phyloP scores from a whole-genome alignment of 1,139 yeast species.

The Geotrichum restrictum region DNA sequence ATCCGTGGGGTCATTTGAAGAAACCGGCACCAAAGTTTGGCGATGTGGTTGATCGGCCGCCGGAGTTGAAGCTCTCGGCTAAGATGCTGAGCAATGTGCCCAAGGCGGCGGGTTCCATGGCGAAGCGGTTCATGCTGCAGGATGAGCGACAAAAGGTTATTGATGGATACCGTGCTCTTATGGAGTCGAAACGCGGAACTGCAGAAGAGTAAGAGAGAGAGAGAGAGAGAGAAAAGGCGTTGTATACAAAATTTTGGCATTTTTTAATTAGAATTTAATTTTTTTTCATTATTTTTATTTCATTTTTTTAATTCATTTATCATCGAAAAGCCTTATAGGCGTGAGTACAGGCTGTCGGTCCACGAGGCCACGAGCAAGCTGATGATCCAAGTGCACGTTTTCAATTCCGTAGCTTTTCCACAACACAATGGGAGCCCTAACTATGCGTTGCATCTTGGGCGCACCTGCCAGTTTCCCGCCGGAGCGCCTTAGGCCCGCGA shows the following conservation, averaged over 20 bases:
- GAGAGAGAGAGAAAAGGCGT: too few relatives aligned
- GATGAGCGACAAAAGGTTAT: slow-evolving; percentile 40
- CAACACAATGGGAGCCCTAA: slow-evolving; percentile 15
- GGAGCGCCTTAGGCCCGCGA: slow-evolving; percentile 24
- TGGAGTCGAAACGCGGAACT: slow-evolving; percentile 29
- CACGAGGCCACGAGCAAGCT: slow-evolving; percentile 11
- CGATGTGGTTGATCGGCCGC: slow-evolving; percentile 43
- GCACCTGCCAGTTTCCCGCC: slow-evolving; percentile 21
- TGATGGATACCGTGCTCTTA: slow-evolving; percentile 35
- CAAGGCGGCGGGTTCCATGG: slow-evolving; percentile 41
- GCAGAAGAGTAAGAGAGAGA: background rate
- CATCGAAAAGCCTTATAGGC: slow-evolving; percentile 15
- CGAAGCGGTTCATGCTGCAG: slow-evolving; percentile 39
- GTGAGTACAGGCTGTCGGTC: slow-evolving; percentile 12
- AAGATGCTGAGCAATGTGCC: slow-evolving; percentile 39
- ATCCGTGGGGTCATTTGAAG: slow-evolving; percentile 41
- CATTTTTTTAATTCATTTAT: background rate
- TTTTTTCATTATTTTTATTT: background rate
- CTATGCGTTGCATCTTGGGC: slow-evolving; percentile 19
- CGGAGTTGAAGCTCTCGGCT: slow-evolving; percentile 37
- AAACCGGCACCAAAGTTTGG: slow-evolving; percentile 40
- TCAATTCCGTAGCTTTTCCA: slow-evolving; percentile 14
- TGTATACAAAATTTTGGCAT: slow-evolving; percentile 19
- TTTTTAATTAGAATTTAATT: slow-evolving; percentile 18
- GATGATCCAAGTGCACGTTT: slow-evolving; percentile 10